Evolutionary conservation across 148 eudicot species (phyloP), one percentile per base, ranked within the genome.

Genomic region (Dianthus caryophyllus): DNA sequence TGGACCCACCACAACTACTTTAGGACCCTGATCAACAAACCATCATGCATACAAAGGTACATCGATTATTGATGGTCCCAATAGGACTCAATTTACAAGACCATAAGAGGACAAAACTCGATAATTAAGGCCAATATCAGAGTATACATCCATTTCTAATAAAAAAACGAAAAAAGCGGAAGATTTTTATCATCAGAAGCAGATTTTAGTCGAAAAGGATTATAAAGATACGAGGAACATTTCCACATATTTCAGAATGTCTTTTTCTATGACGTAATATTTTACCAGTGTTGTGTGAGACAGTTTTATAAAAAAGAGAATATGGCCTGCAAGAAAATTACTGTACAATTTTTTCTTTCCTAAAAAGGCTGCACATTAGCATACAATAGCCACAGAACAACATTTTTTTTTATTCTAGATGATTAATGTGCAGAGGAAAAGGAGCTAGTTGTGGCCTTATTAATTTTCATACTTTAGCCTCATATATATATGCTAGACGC

Each of bases 1-100:
- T 51, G 98, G 98, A 54, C 98, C 98, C 66, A 94, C 98, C 76
- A 89, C 97, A 66, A 94, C 83, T 65, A 94, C 96, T 71, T 90
- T 78, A 46, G 98, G 98, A 36, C 97, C 98, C 98, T 93, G 70
- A 41, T 67, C 57, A 60, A 60, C 26, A 33, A 72, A 55, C 55
- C 33, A 63, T 48, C 15, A 61, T 63, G 9, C 31, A 51, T 30
- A 63, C 5, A 47, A 27, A 24, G 49, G 0, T 22, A 53, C 16
- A 70, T 39, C 31, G 49, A 25, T 55, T 47, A 39, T 64, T 11
- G 59, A 16, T 21, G 52, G 20, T 51, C 27, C 38, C 22, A 17
- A 15, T 18, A 9, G 56, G 7, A 49, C 27, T 20, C n/a, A n/a
- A n/a, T n/a, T n/a, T n/a, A n/a, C n/a, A n/a, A n/a, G n/a, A n/a